Base-by-base conservation (phyloP, 2,329 filamentous ascomycete genomes). In the Beauveria rudraprayagi region DNA sequence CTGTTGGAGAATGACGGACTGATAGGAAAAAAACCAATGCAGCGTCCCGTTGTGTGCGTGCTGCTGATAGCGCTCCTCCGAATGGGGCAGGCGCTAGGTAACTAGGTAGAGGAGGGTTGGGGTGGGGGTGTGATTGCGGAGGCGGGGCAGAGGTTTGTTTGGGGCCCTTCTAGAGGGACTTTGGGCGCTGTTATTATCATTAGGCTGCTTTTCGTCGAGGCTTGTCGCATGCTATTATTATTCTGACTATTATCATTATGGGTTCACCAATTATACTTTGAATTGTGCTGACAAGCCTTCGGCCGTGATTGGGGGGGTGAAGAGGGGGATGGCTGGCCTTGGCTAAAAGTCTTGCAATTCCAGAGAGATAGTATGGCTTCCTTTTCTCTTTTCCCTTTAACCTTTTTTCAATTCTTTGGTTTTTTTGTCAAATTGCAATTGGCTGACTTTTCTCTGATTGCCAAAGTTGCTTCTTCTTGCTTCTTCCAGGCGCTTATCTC, bases 61-160 rank as follows among this genome's bases (percentile, higher is more conserved):
- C 28, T 37, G 34, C 51, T 54, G 51, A 54, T 54, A 43, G 51
- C 34, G 51, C 51, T 16, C 34, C 48, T 52, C 43, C 43, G 55
- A 57, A 57, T 57, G 24, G 55, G 56, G 56, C 56, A 58, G 56
- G 56, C 44, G 34, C 28, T 30, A 50, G 34, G 43, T 22, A 16
- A 3, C 10, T 22, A n/a, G 22, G 55, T 41, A 46, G 30, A 17
- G 11, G 34, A 37, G 30, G 11, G 30, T 37, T 37, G 34, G 14
- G 34, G 34, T 37, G 34, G 34, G 30, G 34, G 34, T 11, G 10
- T 34, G 30, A 34, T 34, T 34, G 56, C 56, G 56, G 56, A 58
- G 56, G 56, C 56, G 56, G 56, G 55, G 55, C 55, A 7, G 24
- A 11, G 47, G 53, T 56, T 56, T 14, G 30, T 26, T 56, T 34